Percentiles rank a stretch among this genome's conserved stretches.
phyloP scores from a whole-genome alignment of 352 stramenopile genomes.

The Pythium brachiatum region DNA sequence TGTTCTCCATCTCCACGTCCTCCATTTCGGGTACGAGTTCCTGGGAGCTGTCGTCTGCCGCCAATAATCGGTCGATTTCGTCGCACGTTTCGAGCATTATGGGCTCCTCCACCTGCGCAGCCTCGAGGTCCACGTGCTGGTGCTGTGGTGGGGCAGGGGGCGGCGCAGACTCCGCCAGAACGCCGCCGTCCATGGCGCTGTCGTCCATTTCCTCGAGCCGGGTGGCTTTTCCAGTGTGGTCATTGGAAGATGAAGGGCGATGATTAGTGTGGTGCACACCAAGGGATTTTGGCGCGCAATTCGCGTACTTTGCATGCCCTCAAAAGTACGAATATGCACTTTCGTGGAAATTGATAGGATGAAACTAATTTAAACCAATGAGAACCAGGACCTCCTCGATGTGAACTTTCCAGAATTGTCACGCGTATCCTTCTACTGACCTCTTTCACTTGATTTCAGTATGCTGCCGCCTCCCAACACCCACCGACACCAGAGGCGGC shows the following conservation, averaged over 20 bases:
- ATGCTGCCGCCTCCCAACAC: neutral
- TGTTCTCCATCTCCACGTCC: constrained; percentile 10
- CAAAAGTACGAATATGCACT: constrained; percentile 6
- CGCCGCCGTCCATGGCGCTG: neutral
- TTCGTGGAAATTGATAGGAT: neutral
- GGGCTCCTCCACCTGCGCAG: neutral
- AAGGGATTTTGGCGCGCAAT: constrained; percentile 22
- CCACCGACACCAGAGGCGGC: neutral
- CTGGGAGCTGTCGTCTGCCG: constrained; percentile 19
- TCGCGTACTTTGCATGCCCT: neutral
- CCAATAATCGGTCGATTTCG: constrained; percentile 16
- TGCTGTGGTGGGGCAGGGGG: neutral
- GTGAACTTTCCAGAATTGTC: constrained; percentile 22
- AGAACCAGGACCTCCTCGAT: neutral
- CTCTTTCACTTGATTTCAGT: constrained; percentile 4
- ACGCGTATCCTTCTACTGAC: neutral
- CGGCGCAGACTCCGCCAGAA: neutral
- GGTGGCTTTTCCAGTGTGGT: neutral
- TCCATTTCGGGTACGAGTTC: neutral
- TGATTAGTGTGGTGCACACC: constrained; percentile 18
- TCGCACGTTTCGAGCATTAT: constrained; percentile 9
- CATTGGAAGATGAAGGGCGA: constrained; percentile 1
- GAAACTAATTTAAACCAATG: constrained; percentile 7
- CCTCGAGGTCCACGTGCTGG: neutral
- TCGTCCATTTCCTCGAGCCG: neutral